Base-by-base conservation (phyloP, 805 yeast species). In the Wickerhamomyces hampshirensis region DNA sequence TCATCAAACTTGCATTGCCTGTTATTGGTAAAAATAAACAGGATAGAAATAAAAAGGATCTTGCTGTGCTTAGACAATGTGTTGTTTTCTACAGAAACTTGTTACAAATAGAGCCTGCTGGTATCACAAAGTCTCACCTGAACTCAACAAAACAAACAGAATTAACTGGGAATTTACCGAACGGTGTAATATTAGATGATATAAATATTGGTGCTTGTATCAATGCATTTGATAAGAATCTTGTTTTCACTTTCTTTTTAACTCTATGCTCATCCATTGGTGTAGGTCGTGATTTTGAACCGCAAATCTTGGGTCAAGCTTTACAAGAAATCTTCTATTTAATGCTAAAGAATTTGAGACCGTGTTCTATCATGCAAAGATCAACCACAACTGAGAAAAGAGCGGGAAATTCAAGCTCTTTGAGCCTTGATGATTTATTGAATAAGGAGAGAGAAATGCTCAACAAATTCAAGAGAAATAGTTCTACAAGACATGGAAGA, bases 401-500 rank as follows among this genome's bases (percentile, higher is more conserved):
- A 53, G 26, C 33, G 18, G 27, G 24, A n/a, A 11, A 19, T 6
- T 23, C 32, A 21, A 32, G 17, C 16, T 36, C 36, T 6, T 18
- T 33, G 11, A 45, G 34, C 7, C 47, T 50, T 8, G 39, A 46
- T 6, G 73, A 69, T 15, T 55, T 85, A 6, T 62, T 87, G n/a
- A 62, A 65, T 2, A 70, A 70, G 36, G 97, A 91, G 51, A 66
- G 70, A 15, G 67, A 68, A 23, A 55, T 80, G 41, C 75, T 73
- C 39, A 65, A 62, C 28, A 53, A 58, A 23, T 68, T 77, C 33
- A 64, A 66, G 19, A 72, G 70, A 56, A 60, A 67, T 35, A 65
- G 78, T 2, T 72, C 84, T 1, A 69, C 86, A 1, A 71, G 98
- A 31, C 98, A 91, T 55, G 89, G 93, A 3, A 70, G 95, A 35